Evolutionary conservation across 75 land plant genomes (phyloP).

Genomic region (Larix kaempferi): DNA sequence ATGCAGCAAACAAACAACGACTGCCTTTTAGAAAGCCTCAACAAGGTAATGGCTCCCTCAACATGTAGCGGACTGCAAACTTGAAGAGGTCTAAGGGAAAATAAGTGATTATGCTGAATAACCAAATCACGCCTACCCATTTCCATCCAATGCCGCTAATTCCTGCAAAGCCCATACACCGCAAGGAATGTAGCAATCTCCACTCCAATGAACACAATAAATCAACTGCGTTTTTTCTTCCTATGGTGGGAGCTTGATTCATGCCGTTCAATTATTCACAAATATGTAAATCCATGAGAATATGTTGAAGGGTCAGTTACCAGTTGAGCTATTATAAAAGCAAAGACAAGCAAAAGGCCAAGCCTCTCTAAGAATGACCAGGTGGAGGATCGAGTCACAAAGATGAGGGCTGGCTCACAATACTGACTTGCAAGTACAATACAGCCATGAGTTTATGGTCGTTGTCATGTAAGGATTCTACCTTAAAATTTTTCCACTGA

Average conservation of each 20-base stretch:
- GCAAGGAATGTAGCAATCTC: conserved; percentile 73
- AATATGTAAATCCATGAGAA: too few species aligned
- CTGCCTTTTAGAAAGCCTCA: too few species aligned
- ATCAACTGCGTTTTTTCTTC: too few species aligned
- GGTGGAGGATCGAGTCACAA: conserved; percentile 46
- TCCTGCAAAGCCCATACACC: conserved; percentile 61
- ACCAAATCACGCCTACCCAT: conserved; percentile 79
- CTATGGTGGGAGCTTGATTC: too few species aligned
- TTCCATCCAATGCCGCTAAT: conserved; percentile 70
- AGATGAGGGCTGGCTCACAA: conserved; percentile 55
- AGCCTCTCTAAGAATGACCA: conserved; percentile 50
- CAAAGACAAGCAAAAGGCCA: conserved; percentile 30
- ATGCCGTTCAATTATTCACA: too few species aligned
- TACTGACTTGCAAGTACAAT: conserved; percentile 52
- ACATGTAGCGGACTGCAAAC: conserved; percentile 47
- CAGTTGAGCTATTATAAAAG: conserved; percentile 43
- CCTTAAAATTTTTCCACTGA: conserved; percentile 43
- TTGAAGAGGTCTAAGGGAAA: conserved; percentile 63
- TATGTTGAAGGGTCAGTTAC: conserved; percentile 11
- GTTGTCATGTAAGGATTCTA: conserved; percentile 25
- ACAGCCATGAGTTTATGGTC: conserved; percentile 49
- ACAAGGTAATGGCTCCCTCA: too few species aligned
- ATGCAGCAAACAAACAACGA: too few species aligned
- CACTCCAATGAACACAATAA: not conserved
- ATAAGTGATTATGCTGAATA: conserved; percentile 46